Evolutionary conservation across 345 rosid species (phyloP).

Genomic region (Orychophragmus violaceus): DNA sequence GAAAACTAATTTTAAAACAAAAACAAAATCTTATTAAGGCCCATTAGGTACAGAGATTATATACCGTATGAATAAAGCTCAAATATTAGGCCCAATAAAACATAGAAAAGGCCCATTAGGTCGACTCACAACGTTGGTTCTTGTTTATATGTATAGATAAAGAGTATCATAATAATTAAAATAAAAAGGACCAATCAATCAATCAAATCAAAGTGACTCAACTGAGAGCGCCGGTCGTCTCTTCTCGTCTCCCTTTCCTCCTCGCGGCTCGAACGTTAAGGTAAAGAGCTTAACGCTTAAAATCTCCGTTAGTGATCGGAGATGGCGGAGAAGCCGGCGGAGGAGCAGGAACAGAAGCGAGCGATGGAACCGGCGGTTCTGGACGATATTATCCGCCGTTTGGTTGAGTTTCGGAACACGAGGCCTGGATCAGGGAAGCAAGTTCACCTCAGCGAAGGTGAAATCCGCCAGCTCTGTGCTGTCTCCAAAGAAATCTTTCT

Average conservation of each 20-base stretch:
- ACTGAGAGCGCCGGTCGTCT: not conserved
- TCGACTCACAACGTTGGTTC: not conserved
- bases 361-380: slow-evolving; percentile 51
- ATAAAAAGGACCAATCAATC: not conserved
- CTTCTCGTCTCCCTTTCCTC: not conserved
- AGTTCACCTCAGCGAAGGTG: slow-evolving; percentile 70
- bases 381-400: slow-evolving; percentile 59
- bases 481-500: slow-evolving; percentile 67
- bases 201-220: slow-evolving; percentile 10
- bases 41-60: too few species aligned
- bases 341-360: slow-evolving; percentile 30
- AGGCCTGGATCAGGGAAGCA: slow-evolving; percentile 58
- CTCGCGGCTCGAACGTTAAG: slow-evolving; percentile 18
- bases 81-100: too few species aligned
- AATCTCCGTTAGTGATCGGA: not conserved
- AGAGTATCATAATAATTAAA: not conserved
- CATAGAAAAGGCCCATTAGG: too few species aligned
- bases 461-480: slow-evolving; percentile 71
- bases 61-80: too few species aligned
- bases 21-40: too few species aligned
- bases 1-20: too few species aligned
- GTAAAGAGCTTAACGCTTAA: slow-evolving; percentile 3
- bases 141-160: not conserved
- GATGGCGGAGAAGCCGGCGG: slow-evolving; percentile 31
- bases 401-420: slow-evolving; percentile 50